A percentile compares a stretch with the other conserved stretches of the same genome.
phyloP scores from a whole-genome alignment of 2,329 filamentous ascomycete species.

The Cytospora schulzeri region DNA sequence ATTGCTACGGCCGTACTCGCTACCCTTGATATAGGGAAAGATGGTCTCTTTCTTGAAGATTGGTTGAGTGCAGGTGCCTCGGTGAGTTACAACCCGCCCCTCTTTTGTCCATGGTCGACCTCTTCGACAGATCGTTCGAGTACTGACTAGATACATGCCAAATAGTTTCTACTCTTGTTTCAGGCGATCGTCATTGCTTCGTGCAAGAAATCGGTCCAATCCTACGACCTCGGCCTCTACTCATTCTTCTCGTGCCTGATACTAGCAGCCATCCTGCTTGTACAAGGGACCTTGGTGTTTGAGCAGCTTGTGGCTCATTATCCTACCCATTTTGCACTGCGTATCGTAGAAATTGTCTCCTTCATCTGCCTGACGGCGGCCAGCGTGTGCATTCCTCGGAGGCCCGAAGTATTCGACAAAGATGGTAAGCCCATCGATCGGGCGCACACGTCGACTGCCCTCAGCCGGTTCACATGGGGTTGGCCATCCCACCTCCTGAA shows the following conservation, averaged over 20 bases:
- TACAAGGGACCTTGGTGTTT: conserved; percentile 47
- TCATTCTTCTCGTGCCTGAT: conserved; percentile 50
- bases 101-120: background rate
- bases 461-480: conserved; percentile 64
- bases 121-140: background rate
- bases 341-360: conserved; percentile 49
- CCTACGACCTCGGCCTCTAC: conserved; percentile 57
- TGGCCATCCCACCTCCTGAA: conserved; percentile 63
- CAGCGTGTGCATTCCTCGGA: conserved; percentile 62
- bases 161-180: conserved; percentile 52
- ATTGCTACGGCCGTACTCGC: conserved; percentile 58
- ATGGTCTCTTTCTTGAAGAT: conserved; percentile 52
- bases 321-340: conserved; percentile 45
- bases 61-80: conserved; percentile 64
- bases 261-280: conserved; percentile 46
- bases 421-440: conserved; percentile 63
- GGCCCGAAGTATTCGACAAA: conserved; percentile 64
- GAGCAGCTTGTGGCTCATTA: conserved; percentile 39
- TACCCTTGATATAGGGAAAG: conserved; percentile 40
- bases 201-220: conserved; percentile 52
- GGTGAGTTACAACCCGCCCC: conserved; percentile 50
- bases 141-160: conserved; percentile 21
- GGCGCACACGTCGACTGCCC: conserved; percentile 61
- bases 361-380: conserved; percentile 49
- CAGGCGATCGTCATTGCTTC: conserved; percentile 55